Conservation (phyloP, 2,329 filamentous ascomycete species). For the Penicillium sp. region DNA sequence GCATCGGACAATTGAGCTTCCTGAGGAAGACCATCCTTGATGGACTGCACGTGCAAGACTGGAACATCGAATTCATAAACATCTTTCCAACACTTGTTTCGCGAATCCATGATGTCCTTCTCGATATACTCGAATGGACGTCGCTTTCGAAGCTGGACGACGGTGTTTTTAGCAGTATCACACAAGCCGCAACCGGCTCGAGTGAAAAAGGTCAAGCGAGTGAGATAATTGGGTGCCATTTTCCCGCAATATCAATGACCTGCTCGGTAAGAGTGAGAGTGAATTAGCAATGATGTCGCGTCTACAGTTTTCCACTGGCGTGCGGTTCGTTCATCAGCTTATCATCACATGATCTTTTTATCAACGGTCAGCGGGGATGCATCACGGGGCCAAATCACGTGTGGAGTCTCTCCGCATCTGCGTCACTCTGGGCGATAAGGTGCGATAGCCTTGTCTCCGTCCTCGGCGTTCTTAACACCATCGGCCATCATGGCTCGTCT, state of each 20-base stretch:
- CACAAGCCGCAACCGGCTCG: constrained; percentile 56
- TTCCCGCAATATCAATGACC: too few relatives aligned
- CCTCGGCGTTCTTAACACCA: constrained; percentile 10
- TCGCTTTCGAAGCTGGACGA: constrained; percentile 49
- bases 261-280: too few relatives aligned
- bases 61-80: constrained; percentile 61
- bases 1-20: constrained; percentile 53
- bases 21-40: constrained; percentile 38
- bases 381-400: constrained; percentile 2
- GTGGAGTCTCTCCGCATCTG: not conserved
- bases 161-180: constrained; percentile 53
- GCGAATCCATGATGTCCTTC: constrained; percentile 52
- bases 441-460: constrained; percentile 6
- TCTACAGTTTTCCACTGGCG: too few relatives aligned
- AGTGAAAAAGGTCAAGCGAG: constrained; percentile 55
- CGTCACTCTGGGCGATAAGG: constrained; percentile 5
- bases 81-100: constrained; percentile 52
- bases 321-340: too few relatives aligned
- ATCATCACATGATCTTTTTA: not conserved
- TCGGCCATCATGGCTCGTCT: constrained; percentile 19
- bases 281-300: too few relatives aligned
- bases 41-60: constrained; percentile 54
- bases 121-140: constrained; percentile 53
- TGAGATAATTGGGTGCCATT: not conserved
- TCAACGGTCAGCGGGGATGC: not conserved